Percentiles rank a stretch among this genome's conserved stretches.
phyloP scores from a whole-genome alignment of 768 basidiomycete species.

The Tulasnella sp. region DNA sequence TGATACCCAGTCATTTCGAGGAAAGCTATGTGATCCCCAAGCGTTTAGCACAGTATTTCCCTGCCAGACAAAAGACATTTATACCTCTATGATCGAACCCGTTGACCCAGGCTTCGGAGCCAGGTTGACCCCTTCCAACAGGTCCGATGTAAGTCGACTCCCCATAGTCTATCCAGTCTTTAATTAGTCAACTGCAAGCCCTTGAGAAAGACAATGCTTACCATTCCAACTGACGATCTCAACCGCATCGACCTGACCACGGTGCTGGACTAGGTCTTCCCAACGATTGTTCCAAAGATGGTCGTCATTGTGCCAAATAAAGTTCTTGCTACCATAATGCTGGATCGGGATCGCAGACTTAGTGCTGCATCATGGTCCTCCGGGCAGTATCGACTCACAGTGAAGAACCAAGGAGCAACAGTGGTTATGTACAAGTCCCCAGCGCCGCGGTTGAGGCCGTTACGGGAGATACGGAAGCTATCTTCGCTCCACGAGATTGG shows the following conservation, averaged over 20 bases:
- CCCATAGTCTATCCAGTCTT: slow-evolving; percentile 39
- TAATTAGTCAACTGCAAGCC: slow-evolving; percentile 13
- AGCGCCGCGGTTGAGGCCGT: background rate
- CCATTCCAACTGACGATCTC: slow-evolving; percentile 31
- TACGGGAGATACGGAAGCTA: background rate
- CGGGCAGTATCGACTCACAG: slow-evolving; percentile 14
- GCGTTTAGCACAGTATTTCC: slow-evolving; percentile 15
- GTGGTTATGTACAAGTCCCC: slow-evolving; percentile 23
- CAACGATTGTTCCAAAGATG: slow-evolving; percentile 26
- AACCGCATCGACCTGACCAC: slow-evolving; percentile 24
- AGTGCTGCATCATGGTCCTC: too few relatives aligned
- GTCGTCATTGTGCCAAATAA: slow-evolving; percentile 27
- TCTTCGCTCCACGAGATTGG: slow-evolving; percentile 18
- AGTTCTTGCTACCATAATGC: slow-evolving; percentile 25
- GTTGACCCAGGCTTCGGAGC: slow-evolving; percentile 60
- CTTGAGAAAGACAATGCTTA: slow-evolving; percentile 12
- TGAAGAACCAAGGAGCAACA: slow-evolving; percentile 27
- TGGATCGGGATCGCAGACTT: slow-evolving; percentile 20
- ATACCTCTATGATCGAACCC: slow-evolving; percentile 38
- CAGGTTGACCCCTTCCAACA: slow-evolving; percentile 46
- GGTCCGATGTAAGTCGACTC: slow-evolving; percentile 69
- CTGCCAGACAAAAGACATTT: too few relatives aligned
- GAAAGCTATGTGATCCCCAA: slow-evolving; percentile 20
- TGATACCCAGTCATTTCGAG: slow-evolving; percentile 19
- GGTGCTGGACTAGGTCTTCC: slow-evolving; percentile 24